phyloP scores from a whole-genome alignment of 768 basidiomycete species.

The Trametes gibbosa region DNA sequence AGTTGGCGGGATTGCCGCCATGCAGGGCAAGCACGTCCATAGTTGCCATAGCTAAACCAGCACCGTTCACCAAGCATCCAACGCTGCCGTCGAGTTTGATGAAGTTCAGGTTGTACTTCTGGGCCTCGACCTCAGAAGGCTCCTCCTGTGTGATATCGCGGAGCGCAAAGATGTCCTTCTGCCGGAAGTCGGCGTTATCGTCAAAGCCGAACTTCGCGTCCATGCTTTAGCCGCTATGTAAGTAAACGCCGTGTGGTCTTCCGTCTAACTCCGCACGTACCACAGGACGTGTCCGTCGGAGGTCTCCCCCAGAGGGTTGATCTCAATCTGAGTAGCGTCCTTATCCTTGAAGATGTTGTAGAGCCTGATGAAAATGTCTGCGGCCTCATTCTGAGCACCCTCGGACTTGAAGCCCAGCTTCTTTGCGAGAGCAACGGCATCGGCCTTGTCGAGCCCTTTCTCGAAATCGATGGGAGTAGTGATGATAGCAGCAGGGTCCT shows the following conservation, averaged over 20 bases:
- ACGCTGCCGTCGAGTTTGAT: conserved; percentile 98
- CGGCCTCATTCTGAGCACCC: conserved; percentile 76
- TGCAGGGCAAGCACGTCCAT: conserved; percentile 99
- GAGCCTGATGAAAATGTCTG: conserved; percentile 89
- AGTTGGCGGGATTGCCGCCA: conserved; percentile 97
- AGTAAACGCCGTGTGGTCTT: too few relatives aligned
- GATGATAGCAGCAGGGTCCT: conserved; percentile 92
- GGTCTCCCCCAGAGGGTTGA: conserved; percentile 95
- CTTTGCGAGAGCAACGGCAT: conserved; percentile 77
- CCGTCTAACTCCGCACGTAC: conserved; percentile 40
- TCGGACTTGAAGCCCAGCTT: conserved; percentile 86
- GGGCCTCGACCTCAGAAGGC: conserved; percentile 95
- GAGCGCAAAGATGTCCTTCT: conserved; percentile 82
- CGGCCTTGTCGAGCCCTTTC: conserved; percentile 69
- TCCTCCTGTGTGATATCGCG: conserved; percentile 96
- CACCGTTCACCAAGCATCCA: conserved; percentile 97
- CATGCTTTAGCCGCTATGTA: conserved; percentile 60
- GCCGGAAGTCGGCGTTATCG: conserved; percentile 98
- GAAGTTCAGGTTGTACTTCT: conserved; percentile 94
- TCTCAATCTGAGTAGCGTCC: conserved; percentile 99
- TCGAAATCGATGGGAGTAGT: conserved; percentile 89
- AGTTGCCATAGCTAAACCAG: conserved; percentile 98
- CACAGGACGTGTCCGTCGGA: conserved; percentile 90
- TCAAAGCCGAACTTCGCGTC: conserved; percentile 99
- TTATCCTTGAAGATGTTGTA: conserved; percentile 98